phyloP scores from a whole-genome alignment of 2,329 filamentous ascomycete species.

The Ascochyta koolunga region DNA sequence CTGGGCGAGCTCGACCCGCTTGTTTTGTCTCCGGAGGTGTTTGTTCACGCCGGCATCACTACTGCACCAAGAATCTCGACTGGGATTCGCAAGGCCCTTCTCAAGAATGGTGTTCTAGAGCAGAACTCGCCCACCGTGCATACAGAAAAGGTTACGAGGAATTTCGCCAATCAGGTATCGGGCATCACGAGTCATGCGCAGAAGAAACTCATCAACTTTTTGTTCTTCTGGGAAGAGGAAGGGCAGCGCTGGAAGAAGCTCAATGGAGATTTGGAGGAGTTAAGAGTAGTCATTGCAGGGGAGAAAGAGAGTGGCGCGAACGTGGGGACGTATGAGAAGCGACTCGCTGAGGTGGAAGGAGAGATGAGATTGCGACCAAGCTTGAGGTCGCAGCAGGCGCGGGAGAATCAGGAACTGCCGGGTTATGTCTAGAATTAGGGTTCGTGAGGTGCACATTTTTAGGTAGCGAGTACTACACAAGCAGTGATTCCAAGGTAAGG shows the following conservation, averaged over 20 bases:
- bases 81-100: neutral
- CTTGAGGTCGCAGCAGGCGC: conserved; percentile 1
- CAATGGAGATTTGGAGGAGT: conserved; percentile 3
- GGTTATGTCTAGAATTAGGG: neutral
- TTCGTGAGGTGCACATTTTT: neutral
- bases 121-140: neutral
- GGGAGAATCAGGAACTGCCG: neutral
- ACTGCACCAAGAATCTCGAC: neutral
- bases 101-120: conserved; percentile 6
- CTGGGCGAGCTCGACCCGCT: conserved; percentile 5
- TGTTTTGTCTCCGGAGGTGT: conserved; percentile 3
- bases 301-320: conserved; percentile 1
- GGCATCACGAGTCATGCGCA: conserved; percentile 9
- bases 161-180: conserved; percentile 7
- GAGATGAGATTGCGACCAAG: conserved; percentile 3
- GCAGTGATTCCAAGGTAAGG: neutral
- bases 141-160: conserved; percentile 5
- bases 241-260: conserved; percentile 5
- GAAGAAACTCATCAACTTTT: conserved; percentile 11
- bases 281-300: conserved; percentile 4
- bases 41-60: conserved; percentile 9
- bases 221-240: conserved; percentile 15
- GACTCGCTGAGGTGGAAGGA: conserved; percentile 10
- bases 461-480: neutral
- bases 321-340: conserved; percentile 8